A percentile compares a stretch with the other conserved stretches of the same genome.
Evolutionary conservation across 1,139 yeast species (phyloP).

Genomic region (Geotrichum citri-aurantii): DNA sequence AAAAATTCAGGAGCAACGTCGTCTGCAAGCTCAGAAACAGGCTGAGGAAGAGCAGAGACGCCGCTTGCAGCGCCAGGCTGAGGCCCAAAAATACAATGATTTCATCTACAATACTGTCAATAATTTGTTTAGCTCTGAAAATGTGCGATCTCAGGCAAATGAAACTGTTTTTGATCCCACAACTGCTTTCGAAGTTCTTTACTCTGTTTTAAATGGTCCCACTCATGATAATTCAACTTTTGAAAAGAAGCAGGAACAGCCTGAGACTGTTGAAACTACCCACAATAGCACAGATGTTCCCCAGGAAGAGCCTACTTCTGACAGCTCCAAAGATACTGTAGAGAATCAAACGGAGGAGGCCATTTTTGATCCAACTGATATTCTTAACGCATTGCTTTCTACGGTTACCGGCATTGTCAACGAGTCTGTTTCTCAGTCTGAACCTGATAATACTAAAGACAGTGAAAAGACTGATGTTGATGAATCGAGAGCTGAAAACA

Average conservation of each 20-base stretch:
- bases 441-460: neutral
- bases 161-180: neutral
- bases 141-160: neutral
- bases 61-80: neutral
- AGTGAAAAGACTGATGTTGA: too few relatives aligned
- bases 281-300: neutral
- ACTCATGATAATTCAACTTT: neutral
- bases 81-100: slow-evolving; percentile 1
- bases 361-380: neutral
- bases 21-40: neutral
- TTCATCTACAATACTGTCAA: neutral
- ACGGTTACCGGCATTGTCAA: neutral
- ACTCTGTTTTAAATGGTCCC: neutral
- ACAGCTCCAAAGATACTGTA: neutral
- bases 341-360: neutral
- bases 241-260: neutral
- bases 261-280: neutral
- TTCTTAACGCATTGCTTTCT: neutral
- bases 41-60: neutral
- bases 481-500: too few relatives aligned
- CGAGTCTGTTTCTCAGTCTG: neutral
- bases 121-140: neutral
- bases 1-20: slow-evolving; percentile 2
- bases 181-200: neutral
- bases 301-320: neutral